Evolutionary conservation across 192 early-diverging fungal genomes (phyloP).

Genomic region (Lobosporangium transversale): DNA sequence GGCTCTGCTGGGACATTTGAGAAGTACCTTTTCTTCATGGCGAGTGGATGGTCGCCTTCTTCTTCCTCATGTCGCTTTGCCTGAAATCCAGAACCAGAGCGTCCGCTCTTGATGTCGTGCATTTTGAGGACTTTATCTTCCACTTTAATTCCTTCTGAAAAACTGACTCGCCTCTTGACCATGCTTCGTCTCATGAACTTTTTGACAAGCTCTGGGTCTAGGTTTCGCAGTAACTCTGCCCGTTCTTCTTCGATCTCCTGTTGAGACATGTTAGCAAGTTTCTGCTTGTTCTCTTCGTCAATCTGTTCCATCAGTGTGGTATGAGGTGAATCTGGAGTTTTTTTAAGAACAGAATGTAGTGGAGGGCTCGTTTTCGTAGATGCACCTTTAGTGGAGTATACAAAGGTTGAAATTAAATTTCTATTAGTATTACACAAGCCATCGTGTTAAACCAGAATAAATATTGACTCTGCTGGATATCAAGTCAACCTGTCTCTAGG

Average conservation of each 20-base stretch:
- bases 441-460: no score
- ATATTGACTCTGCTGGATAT: no score
- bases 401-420: no score
- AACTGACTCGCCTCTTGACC: constrained; percentile 43
- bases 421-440: no score
- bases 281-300: constrained; percentile 62
- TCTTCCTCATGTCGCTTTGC: constrained; percentile 36
- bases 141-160: constrained; percentile 40
- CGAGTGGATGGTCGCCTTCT: constrained; percentile 55
- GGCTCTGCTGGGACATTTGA: constrained; percentile 61
- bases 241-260: constrained; percentile 76
- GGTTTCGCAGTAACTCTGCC: constrained; percentile 67
- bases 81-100: constrained; percentile 20
- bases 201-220: constrained; percentile 73
- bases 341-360: constrained; percentile 45
- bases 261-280: constrained; percentile 71
- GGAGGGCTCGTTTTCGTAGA: not conserved
- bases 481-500: no score
- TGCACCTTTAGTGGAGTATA: no score
- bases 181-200: constrained; percentile 61
- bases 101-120: constrained; percentile 25
- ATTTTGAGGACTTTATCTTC: constrained; percentile 32
- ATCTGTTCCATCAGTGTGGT: constrained; percentile 56
- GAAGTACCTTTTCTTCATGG: constrained; percentile 65
- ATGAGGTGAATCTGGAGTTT: constrained; percentile 30